Conservation (phyloP, 495 filamentous ascomycete genomes). For the Durotheca rogersii region DNA sequence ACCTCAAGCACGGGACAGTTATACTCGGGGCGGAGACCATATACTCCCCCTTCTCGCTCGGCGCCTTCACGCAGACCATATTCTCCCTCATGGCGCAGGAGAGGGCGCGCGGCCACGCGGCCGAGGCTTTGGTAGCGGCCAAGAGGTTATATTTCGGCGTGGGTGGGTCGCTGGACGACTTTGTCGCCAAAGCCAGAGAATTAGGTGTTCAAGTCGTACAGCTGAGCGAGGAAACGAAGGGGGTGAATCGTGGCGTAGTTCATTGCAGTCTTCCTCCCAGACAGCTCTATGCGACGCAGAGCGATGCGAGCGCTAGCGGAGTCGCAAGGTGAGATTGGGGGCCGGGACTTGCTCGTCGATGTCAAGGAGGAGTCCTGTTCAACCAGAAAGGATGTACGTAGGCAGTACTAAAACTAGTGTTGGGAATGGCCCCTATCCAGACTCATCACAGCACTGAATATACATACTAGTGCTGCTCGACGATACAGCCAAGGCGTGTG, state of each 20-base stretch:
- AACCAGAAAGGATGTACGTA: too few species aligned
- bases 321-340: background rate
- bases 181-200: slow-evolving; percentile 61
- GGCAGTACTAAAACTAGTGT: too few species aligned
- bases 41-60: slow-evolving; percentile 77
- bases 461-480: too few species aligned
- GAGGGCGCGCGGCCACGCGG: slow-evolving; percentile 40
- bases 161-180: slow-evolving; percentile 88
- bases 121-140: slow-evolving; percentile 77
- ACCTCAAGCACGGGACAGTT: slow-evolving; percentile 41
- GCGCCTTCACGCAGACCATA: slow-evolving; percentile 72
- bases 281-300: background rate
- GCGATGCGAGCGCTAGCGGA: background rate
- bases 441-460: too few species aligned
- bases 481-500: too few species aligned
- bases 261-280: slow-evolving; percentile 39
- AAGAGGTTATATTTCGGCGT: slow-evolving; percentile 97
- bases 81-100: slow-evolving; percentile 61
- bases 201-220: slow-evolving; percentile 57
- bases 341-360: too few species aligned
- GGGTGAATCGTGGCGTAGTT: slow-evolving; percentile 58
- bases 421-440: too few species aligned
- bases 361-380: too few species aligned
- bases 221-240: slow-evolving; percentile 63
- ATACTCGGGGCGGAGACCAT: slow-evolving; percentile 92